phyloP scores from a whole-genome alignment of 306 rosid genomes.

The Corylus heterophylla region DNA sequence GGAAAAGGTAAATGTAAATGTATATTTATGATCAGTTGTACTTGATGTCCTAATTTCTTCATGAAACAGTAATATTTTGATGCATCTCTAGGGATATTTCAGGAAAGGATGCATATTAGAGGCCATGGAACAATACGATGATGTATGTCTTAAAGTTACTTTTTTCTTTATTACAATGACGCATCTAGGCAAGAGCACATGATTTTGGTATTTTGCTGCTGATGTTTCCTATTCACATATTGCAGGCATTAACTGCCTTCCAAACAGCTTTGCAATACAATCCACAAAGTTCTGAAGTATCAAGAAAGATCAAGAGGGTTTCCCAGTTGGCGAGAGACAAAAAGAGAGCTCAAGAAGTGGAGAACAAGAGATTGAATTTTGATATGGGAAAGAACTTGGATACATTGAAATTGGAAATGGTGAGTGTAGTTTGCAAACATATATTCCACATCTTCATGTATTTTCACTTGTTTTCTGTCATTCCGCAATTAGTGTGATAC shows the following conservation, averaged over 20 bases:
- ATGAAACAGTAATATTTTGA: constrained; percentile 28
- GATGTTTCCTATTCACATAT: constrained; percentile 29
- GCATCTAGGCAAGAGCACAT: constrained; percentile 8
- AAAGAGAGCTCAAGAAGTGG: constrained; percentile 79
- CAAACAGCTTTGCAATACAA: constrained; percentile 73
- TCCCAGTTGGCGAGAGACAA: constrained; percentile 68
- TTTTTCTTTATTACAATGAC: constrained; percentile 14
- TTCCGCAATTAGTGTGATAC: neutral
- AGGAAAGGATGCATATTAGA: constrained; percentile 96
- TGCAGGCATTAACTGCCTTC: constrained; percentile 84
- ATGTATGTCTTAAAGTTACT: constrained; percentile 45
- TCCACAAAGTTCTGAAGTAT: constrained; percentile 87
- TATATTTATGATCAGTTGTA: constrained; percentile 9
- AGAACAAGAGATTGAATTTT: constrained; percentile 80
- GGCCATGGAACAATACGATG: constrained; percentile 88
- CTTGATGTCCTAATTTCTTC: constrained; percentile 17
- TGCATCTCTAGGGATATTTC: constrained; percentile 78
- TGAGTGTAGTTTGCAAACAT: constrained; percentile 34
- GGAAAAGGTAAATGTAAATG: constrained; percentile 70
- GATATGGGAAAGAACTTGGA: constrained; percentile 81
- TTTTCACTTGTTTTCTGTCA: neutral
- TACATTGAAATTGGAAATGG: constrained; percentile 79
- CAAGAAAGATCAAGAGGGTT: constrained; percentile 77
- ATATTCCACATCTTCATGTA: neutral
- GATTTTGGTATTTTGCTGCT: constrained; percentile 28